phyloP scores from a whole-genome alignment of 179 eudicot genomes.

The Corrigiola litoralis region DNA sequence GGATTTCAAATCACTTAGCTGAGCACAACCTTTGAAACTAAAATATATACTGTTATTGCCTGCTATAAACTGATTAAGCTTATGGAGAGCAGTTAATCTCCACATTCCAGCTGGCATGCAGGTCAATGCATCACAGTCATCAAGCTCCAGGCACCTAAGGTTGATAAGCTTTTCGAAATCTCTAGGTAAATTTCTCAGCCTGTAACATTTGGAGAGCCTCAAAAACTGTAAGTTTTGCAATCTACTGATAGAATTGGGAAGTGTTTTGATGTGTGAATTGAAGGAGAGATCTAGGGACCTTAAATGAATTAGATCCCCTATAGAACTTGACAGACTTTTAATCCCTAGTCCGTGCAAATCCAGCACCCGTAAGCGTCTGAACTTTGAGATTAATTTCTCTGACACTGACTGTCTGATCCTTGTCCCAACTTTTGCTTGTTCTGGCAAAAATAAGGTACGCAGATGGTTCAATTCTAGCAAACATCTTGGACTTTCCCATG shows the following conservation, averaged over 20 bases:
- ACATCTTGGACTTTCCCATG: slow-evolving; percentile 6
- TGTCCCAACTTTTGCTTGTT: slow-evolving; percentile 2
- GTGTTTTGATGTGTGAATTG: slow-evolving; percentile 1
- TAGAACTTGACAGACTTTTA: background rate
- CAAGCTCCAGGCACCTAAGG: slow-evolving; percentile 15
- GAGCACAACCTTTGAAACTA: background rate
- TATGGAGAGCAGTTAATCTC: slow-evolving; percentile 14
- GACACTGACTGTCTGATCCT: background rate
- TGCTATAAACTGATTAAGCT: slow-evolving; percentile 18
- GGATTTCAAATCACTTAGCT: background rate
- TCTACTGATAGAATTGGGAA: slow-evolving; percentile 24
- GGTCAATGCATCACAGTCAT: slow-evolving; percentile 11
- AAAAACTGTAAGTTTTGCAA: slow-evolving; percentile 23
- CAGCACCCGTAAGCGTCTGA: slow-evolving; percentile 18
- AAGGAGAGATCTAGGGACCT: slow-evolving; percentile 23
- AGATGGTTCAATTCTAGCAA: background rate
- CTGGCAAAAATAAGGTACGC: slow-evolving; percentile 16
- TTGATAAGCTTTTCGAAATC: slow-evolving; percentile 1
- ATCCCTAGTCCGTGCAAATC: slow-evolving; percentile 13
- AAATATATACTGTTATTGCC: background rate
- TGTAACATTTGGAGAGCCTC: background rate
- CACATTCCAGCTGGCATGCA: slow-evolving; percentile 19
- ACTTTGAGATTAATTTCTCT: background rate
- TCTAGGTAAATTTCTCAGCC: slow-evolving; percentile 6
- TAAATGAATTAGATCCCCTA: slow-evolving; percentile 23